phyloP scores from a whole-genome alignment of 2,329 filamentous ascomycete genomes.

The Colletotrichum simmondsii region DNA sequence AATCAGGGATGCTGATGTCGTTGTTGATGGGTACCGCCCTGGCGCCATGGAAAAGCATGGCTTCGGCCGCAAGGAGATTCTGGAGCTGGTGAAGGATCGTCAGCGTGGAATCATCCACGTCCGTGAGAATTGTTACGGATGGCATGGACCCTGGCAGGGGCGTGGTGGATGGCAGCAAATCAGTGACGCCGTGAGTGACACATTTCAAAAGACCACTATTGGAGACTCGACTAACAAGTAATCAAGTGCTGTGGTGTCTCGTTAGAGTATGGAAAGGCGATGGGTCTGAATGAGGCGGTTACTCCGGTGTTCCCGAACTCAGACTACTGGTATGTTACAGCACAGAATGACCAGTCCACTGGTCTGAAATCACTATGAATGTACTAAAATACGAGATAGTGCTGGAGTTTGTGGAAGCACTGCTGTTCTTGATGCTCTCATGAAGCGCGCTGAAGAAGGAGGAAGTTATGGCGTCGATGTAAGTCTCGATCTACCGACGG shows the following conservation, averaged over 20 bases:
- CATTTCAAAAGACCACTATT: accelerated
- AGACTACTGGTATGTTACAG: slow-evolving; percentile 39
- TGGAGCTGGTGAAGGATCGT: slow-evolving; percentile 46
- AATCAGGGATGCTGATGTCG: slow-evolving; percentile 59
- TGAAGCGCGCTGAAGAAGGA: slow-evolving; percentile 48
- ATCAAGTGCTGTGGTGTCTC: slow-evolving; percentile 54
- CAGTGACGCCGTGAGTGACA: slow-evolving; percentile 51
- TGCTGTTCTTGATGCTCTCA: slow-evolving; percentile 53
- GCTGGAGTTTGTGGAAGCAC: slow-evolving; percentile 54
- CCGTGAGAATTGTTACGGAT: slow-evolving; percentile 65
- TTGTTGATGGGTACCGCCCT: slow-evolving; percentile 61
- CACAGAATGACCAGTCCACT: not conserved
- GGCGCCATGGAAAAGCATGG: slow-evolving; percentile 58
- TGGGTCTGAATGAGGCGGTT: slow-evolving; percentile 43
- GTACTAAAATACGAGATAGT: slow-evolving; percentile 35
- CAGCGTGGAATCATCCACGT: slow-evolving; percentile 53
- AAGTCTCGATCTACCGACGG: slow-evolving; percentile 41
- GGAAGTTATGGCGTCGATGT: slow-evolving; percentile 29
- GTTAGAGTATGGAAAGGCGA: slow-evolving; percentile 56
- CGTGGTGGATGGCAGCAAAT: slow-evolving; percentile 66
- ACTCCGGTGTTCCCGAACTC: slow-evolving; percentile 45
- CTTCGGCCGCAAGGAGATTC: slow-evolving; percentile 51
- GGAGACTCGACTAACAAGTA: not conserved
- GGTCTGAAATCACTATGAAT: accelerated
- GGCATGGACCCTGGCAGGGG: slow-evolving; percentile 57